Evolutionary conservation across 176 grass and related monocot genomes (phyloP), one percentile per base, ranked within the genome.

Genomic region (Phragmites australis): DNA sequence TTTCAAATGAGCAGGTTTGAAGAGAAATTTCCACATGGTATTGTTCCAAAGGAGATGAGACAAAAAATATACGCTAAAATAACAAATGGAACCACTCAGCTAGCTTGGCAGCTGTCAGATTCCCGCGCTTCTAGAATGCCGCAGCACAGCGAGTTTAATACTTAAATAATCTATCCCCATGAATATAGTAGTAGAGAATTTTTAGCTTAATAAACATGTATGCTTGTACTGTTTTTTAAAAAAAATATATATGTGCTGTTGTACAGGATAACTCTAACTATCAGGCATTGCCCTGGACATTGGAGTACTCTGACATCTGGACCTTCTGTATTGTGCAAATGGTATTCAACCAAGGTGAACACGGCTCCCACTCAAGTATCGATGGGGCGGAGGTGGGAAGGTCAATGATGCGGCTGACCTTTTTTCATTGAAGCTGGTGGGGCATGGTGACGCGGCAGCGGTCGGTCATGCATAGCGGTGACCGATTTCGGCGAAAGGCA

Each of bases 81-180:
- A 81, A 78, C 27, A 82, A 65, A n/a, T 40, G 13, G 55, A 57
- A 65, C 65, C 46, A 48, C 71, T 71, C 17, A 40, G 58, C n/a
- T 4, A 40, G 58, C n/a, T 4, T 71, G 47, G 77, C 87, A 85
- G 87, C 87, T 89, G 82, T 85, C 77, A 85, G 82, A 89, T 85
- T 89, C 82, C 25, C 48, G 64, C 10, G n/a, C 11, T 68, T 70
- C 62, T 37, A 29, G 76, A 76, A 81, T 1, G 32, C 58, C 32
- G 6, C 70, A 44, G 12, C 61, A 44, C 2, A 9, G 44, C 2
- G 23, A 44, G 40, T 86, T 81, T 62, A 75, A 42, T 8, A 85
- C 22, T 62, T n/a, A 5, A 70, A 72, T 53, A 45, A 13, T 74
- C 26, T 40, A 41, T 68, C 39, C 69, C 49, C 25, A 40, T 63